Evolutionary conservation across 495 filamentous ascomycete species (phyloP).

Genomic region (Sphaerosporella brunnea): DNA sequence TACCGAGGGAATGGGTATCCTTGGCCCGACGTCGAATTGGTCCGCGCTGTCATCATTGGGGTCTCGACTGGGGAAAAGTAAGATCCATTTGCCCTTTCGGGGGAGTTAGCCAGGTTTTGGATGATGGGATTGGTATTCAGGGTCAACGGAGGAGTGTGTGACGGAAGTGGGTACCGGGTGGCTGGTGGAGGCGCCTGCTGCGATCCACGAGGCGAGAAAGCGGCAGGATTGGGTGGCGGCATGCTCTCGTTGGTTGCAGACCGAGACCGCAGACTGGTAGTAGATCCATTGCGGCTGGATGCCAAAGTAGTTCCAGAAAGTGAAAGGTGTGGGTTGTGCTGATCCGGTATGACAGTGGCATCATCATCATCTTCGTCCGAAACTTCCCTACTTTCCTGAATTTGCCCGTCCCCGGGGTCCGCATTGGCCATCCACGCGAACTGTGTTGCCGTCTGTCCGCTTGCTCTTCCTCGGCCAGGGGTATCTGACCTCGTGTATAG

Average conservation of each 20-base stretch:
- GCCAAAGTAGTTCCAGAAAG: slow-evolving; percentile 24
- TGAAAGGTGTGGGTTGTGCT: not conserved
- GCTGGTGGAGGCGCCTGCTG: slow-evolving; percentile 35
- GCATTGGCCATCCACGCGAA: slow-evolving; percentile 56
- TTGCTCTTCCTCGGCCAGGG: slow-evolving; percentile 32
- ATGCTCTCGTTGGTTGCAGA: slow-evolving; percentile 60
- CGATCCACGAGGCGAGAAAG: not conserved
- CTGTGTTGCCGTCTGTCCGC: slow-evolving; percentile 35
- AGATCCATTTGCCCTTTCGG: slow-evolving; percentile 39
- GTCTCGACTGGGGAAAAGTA: slow-evolving; percentile 91
- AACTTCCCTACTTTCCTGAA: not conserved
- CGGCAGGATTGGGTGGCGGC: slow-evolving; percentile 25
- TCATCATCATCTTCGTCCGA: slow-evolving; percentile 61
- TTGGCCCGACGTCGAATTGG: slow-evolving; percentile 51
- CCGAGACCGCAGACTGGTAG: slow-evolving; percentile 55
- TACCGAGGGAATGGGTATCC: slow-evolving; percentile 65
- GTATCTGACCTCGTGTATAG: slow-evolving; percentile 31
- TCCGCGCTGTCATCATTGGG: slow-evolving; percentile 58
- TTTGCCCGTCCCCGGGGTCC: slow-evolving; percentile 14
- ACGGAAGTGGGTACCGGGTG: slow-evolving; percentile 49
- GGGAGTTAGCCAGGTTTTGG: slow-evolving; percentile 29
- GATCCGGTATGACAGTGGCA: not conserved
- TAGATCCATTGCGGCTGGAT: slow-evolving; percentile 61
- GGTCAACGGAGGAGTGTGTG: slow-evolving; percentile 40
- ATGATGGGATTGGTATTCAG: slow-evolving; percentile 50